Conservation (phyloP, 108 stramenopile species). For the Thalassiosira profunda region DNA sequence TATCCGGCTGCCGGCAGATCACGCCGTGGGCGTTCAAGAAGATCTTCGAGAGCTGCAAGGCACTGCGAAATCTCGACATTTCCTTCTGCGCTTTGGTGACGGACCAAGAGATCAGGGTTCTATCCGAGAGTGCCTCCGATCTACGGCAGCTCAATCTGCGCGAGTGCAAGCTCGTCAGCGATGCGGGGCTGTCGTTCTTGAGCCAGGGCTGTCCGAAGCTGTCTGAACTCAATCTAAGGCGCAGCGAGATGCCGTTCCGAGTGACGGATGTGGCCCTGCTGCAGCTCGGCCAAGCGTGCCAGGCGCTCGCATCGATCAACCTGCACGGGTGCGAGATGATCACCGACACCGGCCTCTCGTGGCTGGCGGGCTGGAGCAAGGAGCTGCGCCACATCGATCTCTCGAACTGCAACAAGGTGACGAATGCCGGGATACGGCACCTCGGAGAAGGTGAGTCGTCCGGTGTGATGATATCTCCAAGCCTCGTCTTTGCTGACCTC, state of each 20-base stretch:
- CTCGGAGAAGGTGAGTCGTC: slow-evolving; percentile 46
- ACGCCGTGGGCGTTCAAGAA: slow-evolving; percentile 53
- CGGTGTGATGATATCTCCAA: too few relatives aligned
- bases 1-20: slow-evolving; percentile 52
- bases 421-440: slow-evolving; percentile 50
- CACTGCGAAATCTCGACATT: slow-evolving; percentile 36
- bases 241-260: slow-evolving; percentile 51
- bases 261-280: slow-evolving; percentile 60
- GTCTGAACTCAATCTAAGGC: slow-evolving; percentile 31
- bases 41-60: slow-evolving; percentile 54
- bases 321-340: slow-evolving; percentile 57
- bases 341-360: slow-evolving; percentile 53
- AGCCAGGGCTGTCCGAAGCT: slow-evolving; percentile 46
- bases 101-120: slow-evolving; percentile 48
- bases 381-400: slow-evolving; percentile 48
- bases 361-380: slow-evolving; percentile 50
- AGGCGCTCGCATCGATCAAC: slow-evolving; percentile 25
- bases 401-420: slow-evolving; percentile 51
- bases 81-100: slow-evolving; percentile 46
- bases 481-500: slow-evolving; percentile 21
- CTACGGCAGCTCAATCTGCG: slow-evolving; percentile 40
- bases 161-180: slow-evolving; percentile 49
- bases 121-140: slow-evolving; percentile 21
- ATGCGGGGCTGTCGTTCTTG: slow-evolving; percentile 45
- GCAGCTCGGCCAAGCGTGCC: slow-evolving; percentile 46